Evolutionary conservation across 352 stramenopile species (phyloP), one percentile per base, ranked within the genome.

Genomic region (Phytophthora brassicae): DNA sequence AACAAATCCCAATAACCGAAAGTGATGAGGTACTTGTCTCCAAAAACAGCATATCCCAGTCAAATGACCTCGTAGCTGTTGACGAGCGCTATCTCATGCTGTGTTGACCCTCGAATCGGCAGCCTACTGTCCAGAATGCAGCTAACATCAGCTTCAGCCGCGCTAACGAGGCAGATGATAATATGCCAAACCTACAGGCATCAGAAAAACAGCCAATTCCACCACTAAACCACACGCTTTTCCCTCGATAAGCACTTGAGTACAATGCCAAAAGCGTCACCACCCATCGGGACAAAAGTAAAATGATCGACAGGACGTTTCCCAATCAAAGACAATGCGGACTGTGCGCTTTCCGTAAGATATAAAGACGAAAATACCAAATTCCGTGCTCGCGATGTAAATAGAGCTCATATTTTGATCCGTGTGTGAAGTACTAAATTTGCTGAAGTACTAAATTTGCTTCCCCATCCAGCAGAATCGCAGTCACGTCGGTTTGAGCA

Each of bases 41-140:
- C 66, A 12, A 49, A 66, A 3, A 74, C 50, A 6, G 71, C 23
- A 13, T 71, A 71, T 12, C 61, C 61, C 0, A 74, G 22, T 4
- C 60, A 61, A 56, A 71, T 45, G 42, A 77, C 47, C n/a, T 77
- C 65, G 43, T 69, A 77, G 31, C 46, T 62, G 14, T 61, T 60
- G 6, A 74, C 17, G 9, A 63, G 35, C 9, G 19, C 33, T 6
- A 51, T 44, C 20, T 54, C 13, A 6, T 29, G 53, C 7, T 12
- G 17, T 81, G 64, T 13, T 76, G 50, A 2, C 73, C 72, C 60
- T 82, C 61, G 38, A 81, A 79, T 12, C 56, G 23, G 31, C 61
- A 76, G 13, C 68, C 74, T 4, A 72, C 52, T 1, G 70, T 66
- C 50, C 50, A 67, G 36, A 65, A 59, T 2, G 39, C 39, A 3